Base-by-base conservation (phyloP, 495 filamentous ascomycete species). In the Parachaetomium inaequale region DNA sequence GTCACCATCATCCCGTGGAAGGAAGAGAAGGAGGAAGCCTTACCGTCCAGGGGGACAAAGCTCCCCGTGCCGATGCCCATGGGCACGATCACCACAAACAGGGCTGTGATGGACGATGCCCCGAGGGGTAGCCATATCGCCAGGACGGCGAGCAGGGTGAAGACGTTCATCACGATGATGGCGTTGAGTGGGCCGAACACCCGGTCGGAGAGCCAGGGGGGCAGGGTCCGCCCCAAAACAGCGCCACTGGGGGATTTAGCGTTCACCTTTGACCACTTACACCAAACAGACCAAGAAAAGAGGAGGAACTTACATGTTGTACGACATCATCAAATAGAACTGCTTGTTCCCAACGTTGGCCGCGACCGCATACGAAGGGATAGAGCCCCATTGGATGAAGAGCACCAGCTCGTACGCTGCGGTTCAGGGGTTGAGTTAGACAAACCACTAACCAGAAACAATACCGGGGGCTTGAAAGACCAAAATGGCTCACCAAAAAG, bases 331-430 rank as follows among this genome's bases (percentile, higher is more conserved):
- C 32, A 74, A 64, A 23, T 70, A 67, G 55, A 67, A 67, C 61
- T 73, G 66, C n/a, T 66, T 57, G 43, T 62, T 46, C 6, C 63
- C 70, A 32, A 68, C 54, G 36, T 61, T 60, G 28, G 55, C 59
- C 1, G 52, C 42, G 11, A 69, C 70, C 56, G 70, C 72, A 59
- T 69, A 72, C 28, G 60, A 61, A 2, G 68, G 72, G 46, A 72
- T 64, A 19, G 70, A 69, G 23, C 70, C 72, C 68, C 70, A 74
- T 62, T 71, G 68, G 59, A 66, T 67, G 63, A 69, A 69, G 31
- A 74, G 63, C 1, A 70, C 63, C 5, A 72, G 60, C 49, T 74
- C 72, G 57, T 61, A 67, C 7, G 67, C 70, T 70, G 17, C 28
- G 19, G 17, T 47, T 46, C 40, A 49, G 36, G 36, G 57, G 14